Evolutionary conservation across 768 basidiomycete genomes (phyloP).

Genomic region (Russula brevipes): DNA sequence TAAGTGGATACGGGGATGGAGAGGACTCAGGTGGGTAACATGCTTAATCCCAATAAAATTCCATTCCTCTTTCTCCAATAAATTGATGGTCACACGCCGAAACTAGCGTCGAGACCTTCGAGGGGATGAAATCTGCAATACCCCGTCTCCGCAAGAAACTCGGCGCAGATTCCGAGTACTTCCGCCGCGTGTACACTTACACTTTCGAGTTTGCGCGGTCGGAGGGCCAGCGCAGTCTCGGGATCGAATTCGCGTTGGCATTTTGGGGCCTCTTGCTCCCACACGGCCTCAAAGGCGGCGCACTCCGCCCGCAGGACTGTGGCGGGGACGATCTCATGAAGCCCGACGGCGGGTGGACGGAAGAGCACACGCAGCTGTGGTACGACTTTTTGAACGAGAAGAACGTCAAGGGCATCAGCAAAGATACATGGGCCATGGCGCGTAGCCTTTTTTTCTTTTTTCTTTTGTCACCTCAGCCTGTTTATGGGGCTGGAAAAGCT

Average conservation of each 20-base stretch:
- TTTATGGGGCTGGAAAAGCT: too few relatives aligned
- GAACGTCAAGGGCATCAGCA: slow-evolving; percentile 73
- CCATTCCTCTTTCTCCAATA: not conserved
- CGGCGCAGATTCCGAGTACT: slow-evolving; percentile 60
- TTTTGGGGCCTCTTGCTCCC: slow-evolving; percentile 78
- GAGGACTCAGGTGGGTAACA: slow-evolving; percentile 52
- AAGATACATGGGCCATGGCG: slow-evolving; percentile 88
- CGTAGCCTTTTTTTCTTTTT: slow-evolving; percentile 28
- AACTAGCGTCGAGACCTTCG: slow-evolving; percentile 58
- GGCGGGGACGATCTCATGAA: slow-evolving; percentile 40
- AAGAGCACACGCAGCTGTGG: slow-evolving; percentile 66
- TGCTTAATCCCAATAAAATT: not conserved
- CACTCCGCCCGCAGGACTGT: slow-evolving; percentile 44
- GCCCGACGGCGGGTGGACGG: slow-evolving; percentile 51
- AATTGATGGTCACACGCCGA: not conserved
- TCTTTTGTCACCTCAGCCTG: not conserved
- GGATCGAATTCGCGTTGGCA: slow-evolving; percentile 62
- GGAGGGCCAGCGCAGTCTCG: slow-evolving; percentile 76
- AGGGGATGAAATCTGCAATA: slow-evolving; percentile 55
- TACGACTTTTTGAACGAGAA: slow-evolving; percentile 65
- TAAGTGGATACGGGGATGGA: slow-evolving; percentile 83
- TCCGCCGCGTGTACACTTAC: slow-evolving; percentile 70
- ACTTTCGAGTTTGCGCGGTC: slow-evolving; percentile 76
- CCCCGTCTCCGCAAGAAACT: slow-evolving; percentile 53
- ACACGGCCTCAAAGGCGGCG: slow-evolving; percentile 63